phyloP scores from a whole-genome alignment of 129 eudicot genomes.

The Ambrosia trifida region DNA sequence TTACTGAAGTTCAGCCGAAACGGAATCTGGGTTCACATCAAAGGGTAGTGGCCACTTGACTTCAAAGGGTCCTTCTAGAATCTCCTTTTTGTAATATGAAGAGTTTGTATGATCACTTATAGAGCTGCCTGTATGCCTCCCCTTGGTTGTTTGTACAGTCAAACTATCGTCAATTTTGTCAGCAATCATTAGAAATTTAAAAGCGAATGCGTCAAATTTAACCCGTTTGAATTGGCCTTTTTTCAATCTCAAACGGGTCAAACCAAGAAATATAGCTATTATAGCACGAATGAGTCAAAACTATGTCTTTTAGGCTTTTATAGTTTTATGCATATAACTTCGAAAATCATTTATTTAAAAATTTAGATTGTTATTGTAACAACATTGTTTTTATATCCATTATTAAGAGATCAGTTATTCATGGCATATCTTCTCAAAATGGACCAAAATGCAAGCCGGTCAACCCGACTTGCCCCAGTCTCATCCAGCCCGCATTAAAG shows the following conservation, averaged over 20 bases:
- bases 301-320: neutral
- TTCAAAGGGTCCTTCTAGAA: conserved; percentile 38
- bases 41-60: conserved; percentile 40
- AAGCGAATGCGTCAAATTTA: neutral
- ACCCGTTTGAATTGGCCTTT: neutral
- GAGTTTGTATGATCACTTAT: conserved; percentile 26
- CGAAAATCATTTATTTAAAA: neutral
- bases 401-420: neutral
- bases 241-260: conserved; percentile 10
- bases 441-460: neutral
- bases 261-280: neutral
- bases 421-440: neutral
- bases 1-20: conserved; percentile 41
- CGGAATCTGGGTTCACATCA: conserved; percentile 37
- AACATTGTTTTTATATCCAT: conserved; percentile 3
- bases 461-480: no score
- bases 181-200: conserved; percentile 1
- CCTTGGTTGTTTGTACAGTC: conserved; percentile 36
- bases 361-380: neutral
- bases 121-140: conserved; percentile 22
- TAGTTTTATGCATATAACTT: no score
- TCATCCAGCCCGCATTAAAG: neutral
- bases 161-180: conserved; percentile 24
- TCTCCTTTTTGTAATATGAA: conserved; percentile 27
- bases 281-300: neutral